Evolutionary conservation across 2,329 filamentous ascomycete species (phyloP), one percentile per base, ranked within the genome.

Genomic region (Apiospora sp.): DNA sequence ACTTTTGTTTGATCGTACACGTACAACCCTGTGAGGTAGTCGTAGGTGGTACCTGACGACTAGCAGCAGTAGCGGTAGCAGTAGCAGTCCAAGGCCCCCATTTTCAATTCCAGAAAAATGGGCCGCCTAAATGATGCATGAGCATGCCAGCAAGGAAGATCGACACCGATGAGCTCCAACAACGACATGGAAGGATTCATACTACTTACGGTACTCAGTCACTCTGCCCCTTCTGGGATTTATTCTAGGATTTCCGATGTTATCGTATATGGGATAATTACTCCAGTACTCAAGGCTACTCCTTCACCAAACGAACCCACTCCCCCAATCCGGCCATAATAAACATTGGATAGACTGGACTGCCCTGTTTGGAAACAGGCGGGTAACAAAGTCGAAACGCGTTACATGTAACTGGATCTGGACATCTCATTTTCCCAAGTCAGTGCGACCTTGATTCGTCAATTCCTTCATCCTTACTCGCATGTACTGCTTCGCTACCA

Each of bases 301-400:
- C 27, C 30, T 13, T 22, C 54, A 4, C 6, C 30, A 41, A 10
- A 41, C 30, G 30, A 61, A 22, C 8, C 54, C 16, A 37, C 54
- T 30, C 30, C 51, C 8, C n/a, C 48, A 3, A 13, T 13, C 24
- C 48, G 19, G 48, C 24, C 10, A 51, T n/a, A 51, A 13, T 7
- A 30, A 30, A 54, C 24, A 16, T 13, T 30, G 51, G 27, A 16
- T 27, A 14, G 30, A 30, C 51, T 58, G 27, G 16, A 16, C 27
- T 58, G 54, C 54, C 58, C 34, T 64, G 34, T 64, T 41, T 24
- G 22, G 30, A 64, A 41, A 22, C 58, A 37, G 58, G 51, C 58
- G 19, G 58, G 51, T 58, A 34, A 58, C 51, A 58, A 51, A 5
- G 58, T 64, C 58, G 58, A 64, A 64, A 64, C 58, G n/a, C 34